Conservation (phyloP, 2,329 filamentous ascomycete genomes). For the Botrytis fragariae region DNA sequence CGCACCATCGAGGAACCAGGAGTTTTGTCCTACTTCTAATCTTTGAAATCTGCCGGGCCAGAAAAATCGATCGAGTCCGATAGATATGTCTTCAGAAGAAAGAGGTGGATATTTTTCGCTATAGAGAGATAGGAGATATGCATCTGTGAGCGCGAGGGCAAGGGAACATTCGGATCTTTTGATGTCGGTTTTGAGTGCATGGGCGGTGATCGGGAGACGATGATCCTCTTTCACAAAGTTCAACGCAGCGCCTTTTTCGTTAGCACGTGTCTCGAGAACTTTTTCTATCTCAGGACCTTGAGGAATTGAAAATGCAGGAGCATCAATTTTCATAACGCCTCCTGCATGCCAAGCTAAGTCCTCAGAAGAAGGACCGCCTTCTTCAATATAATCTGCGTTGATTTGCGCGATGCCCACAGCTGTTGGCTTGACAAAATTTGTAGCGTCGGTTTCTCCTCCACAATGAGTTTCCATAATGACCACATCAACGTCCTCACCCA, state of each 20-base stretch:
- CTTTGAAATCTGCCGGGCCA: constrained; percentile 77
- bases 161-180: constrained; percentile 56
- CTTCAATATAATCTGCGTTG: constrained; percentile 63
- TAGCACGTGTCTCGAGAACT: constrained; percentile 51
- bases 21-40: constrained; percentile 46
- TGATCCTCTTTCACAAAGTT: constrained; percentile 27
- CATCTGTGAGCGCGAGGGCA: constrained; percentile 48
- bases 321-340: constrained; percentile 62
- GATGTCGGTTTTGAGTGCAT: constrained; percentile 48
- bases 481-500: constrained; percentile 58
- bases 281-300: constrained; percentile 47
- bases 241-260: constrained; percentile 46
- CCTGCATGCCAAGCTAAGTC: constrained; percentile 72
- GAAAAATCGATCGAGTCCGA: constrained; percentile 68
- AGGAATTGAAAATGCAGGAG: constrained; percentile 56
- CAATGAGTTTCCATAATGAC: constrained; percentile 65
- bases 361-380: constrained; percentile 57
- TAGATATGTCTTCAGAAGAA: constrained; percentile 55
- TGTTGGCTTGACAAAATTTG: constrained; percentile 56
- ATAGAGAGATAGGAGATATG: constrained; percentile 44
- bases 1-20: constrained; percentile 33
- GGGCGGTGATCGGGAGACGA: constrained; percentile 20
- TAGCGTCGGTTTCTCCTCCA: constrained; percentile 65
- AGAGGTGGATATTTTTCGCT: constrained; percentile 40
- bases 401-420: constrained; percentile 60